Base-by-base conservation (phyloP, 495 filamentous ascomycete genomes). In the Staphylotrichum longicolle region DNA sequence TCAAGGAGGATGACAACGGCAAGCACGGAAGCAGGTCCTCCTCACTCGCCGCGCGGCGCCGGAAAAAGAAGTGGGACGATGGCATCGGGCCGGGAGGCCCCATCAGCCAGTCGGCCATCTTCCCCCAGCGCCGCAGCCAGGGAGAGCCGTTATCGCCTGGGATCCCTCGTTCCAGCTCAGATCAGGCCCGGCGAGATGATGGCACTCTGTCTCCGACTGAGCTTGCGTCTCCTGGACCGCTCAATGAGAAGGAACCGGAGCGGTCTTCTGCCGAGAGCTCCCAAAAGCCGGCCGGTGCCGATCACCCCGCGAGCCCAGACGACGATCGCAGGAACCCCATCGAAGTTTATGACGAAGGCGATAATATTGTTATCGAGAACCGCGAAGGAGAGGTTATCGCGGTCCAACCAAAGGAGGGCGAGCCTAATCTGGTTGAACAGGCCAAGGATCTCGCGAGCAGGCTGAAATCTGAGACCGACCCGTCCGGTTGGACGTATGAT, bases 71-170 rank as follows among this genome's bases (percentile, higher is more conserved):
- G 72, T 89, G 86, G 82, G 86, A 87, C 60, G 79, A 85, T 54
- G 88, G 86, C 2, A 86, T 83, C 64, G 88, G 90, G 32, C 87
- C 89, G 6, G 94, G 94, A 57, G 94, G 94, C 0, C 94, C 92
- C 5, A 90, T 98, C 61, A 89, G 83, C 59, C 86, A 96, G 72
- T 96, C 93, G 41, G 94, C 94, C 20, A 97, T 98, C 66, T 82
- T 82, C 63, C 94, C 94, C 46, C 80, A 84, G 54, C 80, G 84
- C 50, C 80, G 80, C 54, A 78, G 71, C 65, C 69, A 77, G 37
- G 74, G 68, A 42, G 78, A 76, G 20, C 66, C 67, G 5, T 51
- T 68, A 5, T 55, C 69, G 47, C 69, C 71, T 15, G 68, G 5
- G 47, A 20, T 42, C 2, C 60, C 8, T 47, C 58, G 41, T 52